Evolutionary conservation across 768 basidiomycete genomes (phyloP), one percentile per base, ranked within the genome.

Genomic region (Russula emetica): DNA sequence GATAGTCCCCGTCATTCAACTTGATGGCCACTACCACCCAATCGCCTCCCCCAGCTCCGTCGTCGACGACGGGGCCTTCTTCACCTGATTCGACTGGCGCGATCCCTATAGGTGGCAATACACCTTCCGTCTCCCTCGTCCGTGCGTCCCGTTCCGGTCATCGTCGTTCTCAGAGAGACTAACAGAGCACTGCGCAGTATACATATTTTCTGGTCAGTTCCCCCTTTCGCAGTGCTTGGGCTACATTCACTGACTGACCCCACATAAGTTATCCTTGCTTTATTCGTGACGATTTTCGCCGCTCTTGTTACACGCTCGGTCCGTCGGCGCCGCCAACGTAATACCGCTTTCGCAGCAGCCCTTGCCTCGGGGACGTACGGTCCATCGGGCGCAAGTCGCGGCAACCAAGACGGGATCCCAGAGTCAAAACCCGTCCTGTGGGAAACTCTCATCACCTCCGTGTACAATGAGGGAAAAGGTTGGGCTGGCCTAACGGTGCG

Each of bases 401-500:
- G 60, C 22, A 54, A 54, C 42, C 13, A 8, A 1, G 51, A 20
- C 2, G 24, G 24, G 14, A 5, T 2, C 13, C 20, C 11, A 28
- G 32, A 9, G 14, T 24, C 24, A 22, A 54, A 59, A 40, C 66
- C 66, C 0, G 13, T 28, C 20, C 18, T 66, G 38, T 66, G 66
- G 66, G 66, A 66, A 55, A 11, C 47, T 2, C 24, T 36, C 26
- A 20, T 60, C 4, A 13, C 30, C 36, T 40, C 63, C 1, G n/a
- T 28, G 13, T 13, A 55, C 20, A 54, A 64, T 3, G 36, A 16
- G 1, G 63, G 22, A 44, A 66, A 66, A n/a, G 53, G 66, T 5
- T 66, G 66, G 66, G 58, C 9, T 1, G 58, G 38, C 0, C 38
- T 64, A 32, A 34, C 24, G 2, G 66, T 66, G 32, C 58, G 66